A percentile compares a stretch with the other conserved stretches of the same genome.
Conservation (phyloP, 116 monocot species). For the Dioscorea cayenensis region DNA sequence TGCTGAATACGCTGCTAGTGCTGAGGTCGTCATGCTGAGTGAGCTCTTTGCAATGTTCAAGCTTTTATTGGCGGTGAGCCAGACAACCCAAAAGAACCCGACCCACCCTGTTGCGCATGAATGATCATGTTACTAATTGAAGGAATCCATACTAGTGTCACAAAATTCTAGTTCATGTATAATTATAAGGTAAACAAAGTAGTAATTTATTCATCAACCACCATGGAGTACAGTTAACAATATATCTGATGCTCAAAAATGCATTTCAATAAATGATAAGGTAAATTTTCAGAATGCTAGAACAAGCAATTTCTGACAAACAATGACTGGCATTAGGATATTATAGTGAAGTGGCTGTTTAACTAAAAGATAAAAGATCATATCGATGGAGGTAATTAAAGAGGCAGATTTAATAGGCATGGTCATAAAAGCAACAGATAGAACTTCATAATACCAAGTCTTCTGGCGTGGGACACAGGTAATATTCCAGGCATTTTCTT, state of each 20-base stretch:
- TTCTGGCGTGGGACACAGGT: neutral
- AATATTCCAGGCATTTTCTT: neutral
- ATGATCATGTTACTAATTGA: neutral
- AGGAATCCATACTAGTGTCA: no score
- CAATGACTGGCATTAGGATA: no score
- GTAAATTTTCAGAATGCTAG: neutral
- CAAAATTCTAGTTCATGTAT: neutral
- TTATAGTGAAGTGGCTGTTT: no score
- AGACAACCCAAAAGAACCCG: conserved; percentile 64
- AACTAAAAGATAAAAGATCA: no score
- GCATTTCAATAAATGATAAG: neutral
- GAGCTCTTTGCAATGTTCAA: conserved; percentile 55
- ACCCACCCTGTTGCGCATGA: conserved; percentile 58
- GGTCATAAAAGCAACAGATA: neutral
- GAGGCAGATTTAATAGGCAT: neutral
- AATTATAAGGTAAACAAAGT: neutral
- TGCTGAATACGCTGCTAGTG: conserved; percentile 37
- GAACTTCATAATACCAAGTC: neutral
- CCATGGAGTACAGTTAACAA: conserved; percentile 1
- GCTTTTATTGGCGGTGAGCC: conserved; percentile 51
- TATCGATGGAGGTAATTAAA: no score
- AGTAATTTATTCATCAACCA: neutral
- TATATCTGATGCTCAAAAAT: neutral
- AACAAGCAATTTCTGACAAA: neutral
- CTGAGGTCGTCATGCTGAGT: conserved; percentile 38